Evolutionary conservation across 768 basidiomycete species (phyloP).

Genomic region (Agaricus blazei): DNA sequence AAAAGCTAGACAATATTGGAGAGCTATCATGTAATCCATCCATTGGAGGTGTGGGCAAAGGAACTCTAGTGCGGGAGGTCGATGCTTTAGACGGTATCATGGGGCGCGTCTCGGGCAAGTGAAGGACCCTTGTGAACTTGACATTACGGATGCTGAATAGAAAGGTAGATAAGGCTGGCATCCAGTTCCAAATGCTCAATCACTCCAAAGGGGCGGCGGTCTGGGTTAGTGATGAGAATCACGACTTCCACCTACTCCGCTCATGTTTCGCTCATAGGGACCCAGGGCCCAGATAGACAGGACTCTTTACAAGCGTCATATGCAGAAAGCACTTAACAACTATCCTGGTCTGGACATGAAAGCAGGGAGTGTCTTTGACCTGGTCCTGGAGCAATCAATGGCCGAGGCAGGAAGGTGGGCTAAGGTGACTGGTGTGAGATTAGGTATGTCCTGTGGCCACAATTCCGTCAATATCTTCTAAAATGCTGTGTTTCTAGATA

Average conservation of each 20-base stretch:
- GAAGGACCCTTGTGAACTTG: neutral
- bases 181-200: conserved; percentile 86
- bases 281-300: conserved; percentile 88
- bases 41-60: conserved; percentile 90
- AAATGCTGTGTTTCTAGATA: conserved; percentile 37
- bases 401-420: conserved; percentile 39
- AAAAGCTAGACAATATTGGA: conserved; percentile 76
- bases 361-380: conserved; percentile 74
- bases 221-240: conserved; percentile 53
- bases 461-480: too few species aligned
- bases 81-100: conserved; percentile 89
- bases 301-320: conserved; percentile 74
- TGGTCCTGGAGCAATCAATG: conserved; percentile 54
- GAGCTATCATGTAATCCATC: conserved; percentile 88
- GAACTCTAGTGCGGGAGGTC: conserved; percentile 85
- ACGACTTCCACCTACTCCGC: neutral
- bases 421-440: conserved; percentile 56
- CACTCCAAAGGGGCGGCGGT: conserved; percentile 84
- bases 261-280: conserved; percentile 45
- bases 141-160: neutral
- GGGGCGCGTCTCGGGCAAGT: conserved; percentile 73
- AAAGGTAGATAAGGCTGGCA: conserved; percentile 72
- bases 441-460: conserved; percentile 38
- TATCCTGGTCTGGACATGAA: conserved; percentile 68
- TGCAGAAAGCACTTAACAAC: conserved; percentile 63